Evolutionary conservation across 441 rosid species (phyloP), one percentile per base, ranked within the genome.

Genomic region (Erysimum cheiri): DNA sequence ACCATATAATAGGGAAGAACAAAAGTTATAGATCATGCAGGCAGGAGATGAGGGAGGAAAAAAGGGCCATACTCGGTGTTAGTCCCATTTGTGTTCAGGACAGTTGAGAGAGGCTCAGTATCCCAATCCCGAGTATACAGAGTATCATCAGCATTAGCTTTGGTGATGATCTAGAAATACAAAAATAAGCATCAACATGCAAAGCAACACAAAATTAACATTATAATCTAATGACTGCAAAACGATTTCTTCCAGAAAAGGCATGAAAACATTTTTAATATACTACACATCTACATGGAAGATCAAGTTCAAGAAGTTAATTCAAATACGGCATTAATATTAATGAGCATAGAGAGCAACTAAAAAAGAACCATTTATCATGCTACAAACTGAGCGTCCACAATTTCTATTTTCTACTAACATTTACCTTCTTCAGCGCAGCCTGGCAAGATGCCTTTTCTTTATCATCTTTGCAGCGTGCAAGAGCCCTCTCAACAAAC

Each of bases 101-200:
- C 73, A 40, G 89, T 80, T 75, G 85, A 91, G 80, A 96, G 91
- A 69, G 99, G 96, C 84, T 91, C 93, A 5, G 73, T 78, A 82
- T 96, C 98, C 98, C 98, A 96, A 70, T 96, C 96, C 64, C 84
- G 85, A n/a, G 88, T 85, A 73, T 80, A 47, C 36, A 96, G 86
- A 44, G 96, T 87, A 17, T 91, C 84, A 80, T 92, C 96, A 72
- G 82, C 81, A 46, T 80, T 89, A 72, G 98, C 97, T 58, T 80
- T 86, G 4, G 83, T 87, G 83, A 92, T 89, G 47, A 92, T 82
- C 98, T 95, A 85, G 37, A 74, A 47, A 83, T 37, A 69, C 52
- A 67, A 71, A 72, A 57, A 44, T 48, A 75, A 67, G 50, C 9
- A 66, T 62, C 43, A 26, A 50, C 28, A 59, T 36, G 65, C 70